Percentiles rank a stretch among this genome's conserved stretches.
Evolutionary conservation across 345 rosid species (phyloP).

Genomic region (Eucalyptus regnans): DNA sequence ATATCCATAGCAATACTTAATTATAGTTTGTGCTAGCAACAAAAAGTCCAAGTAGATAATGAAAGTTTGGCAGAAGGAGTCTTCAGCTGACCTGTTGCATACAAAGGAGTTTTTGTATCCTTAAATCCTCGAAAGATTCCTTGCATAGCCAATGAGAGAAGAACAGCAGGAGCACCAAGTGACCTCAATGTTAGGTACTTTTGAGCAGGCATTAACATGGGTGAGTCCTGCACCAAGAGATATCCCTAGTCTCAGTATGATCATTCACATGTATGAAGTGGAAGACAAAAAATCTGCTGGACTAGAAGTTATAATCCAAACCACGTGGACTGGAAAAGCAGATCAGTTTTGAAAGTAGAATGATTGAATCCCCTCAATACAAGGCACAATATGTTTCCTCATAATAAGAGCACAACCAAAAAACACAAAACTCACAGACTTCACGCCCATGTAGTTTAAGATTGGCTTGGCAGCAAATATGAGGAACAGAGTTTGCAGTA

Average conservation of each 20-base stretch:
- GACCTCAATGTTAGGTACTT: slow-evolving; percentile 46
- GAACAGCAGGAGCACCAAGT: slow-evolving; percentile 52
- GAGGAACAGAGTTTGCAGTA: slow-evolving; percentile 67
- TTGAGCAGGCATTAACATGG: slow-evolving; percentile 38
- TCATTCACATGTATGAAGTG: background rate
- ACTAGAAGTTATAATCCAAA: background rate
- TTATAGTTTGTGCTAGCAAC: background rate
- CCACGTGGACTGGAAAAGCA: background rate
- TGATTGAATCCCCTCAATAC: background rate
- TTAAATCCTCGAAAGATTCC: slow-evolving; percentile 58
- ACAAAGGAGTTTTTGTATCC: slow-evolving; percentile 49
- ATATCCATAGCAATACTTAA: background rate
- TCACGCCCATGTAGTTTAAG: slow-evolving; percentile 78
- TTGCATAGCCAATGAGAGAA: slow-evolving; percentile 50
- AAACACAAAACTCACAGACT: slow-evolving; percentile 31
- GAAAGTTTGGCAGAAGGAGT: background rate
- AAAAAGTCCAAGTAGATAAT: background rate
- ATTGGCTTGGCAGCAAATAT: slow-evolving; percentile 66
- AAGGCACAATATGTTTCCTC: background rate
- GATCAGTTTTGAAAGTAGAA: background rate
- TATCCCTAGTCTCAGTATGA: background rate
- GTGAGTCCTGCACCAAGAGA: slow-evolving; percentile 37
- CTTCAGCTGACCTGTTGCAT: slow-evolving; percentile 11
- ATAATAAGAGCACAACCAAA: background rate
- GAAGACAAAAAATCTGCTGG: background rate